Evolutionary conservation across 169 alveolate species (phyloP).

Genomic region (Nephromyces sp.): DNA sequence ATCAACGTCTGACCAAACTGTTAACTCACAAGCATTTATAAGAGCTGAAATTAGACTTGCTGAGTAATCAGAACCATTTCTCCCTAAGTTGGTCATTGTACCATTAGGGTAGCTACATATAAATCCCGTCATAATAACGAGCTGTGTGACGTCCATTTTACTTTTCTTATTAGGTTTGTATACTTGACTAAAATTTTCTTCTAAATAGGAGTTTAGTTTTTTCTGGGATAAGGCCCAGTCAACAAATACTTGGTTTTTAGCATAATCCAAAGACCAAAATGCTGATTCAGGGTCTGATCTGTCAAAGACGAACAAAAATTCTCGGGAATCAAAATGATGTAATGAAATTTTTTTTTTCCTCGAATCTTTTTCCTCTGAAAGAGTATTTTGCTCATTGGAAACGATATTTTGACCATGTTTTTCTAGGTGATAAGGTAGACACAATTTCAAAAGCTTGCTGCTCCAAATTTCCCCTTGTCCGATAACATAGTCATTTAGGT

Average conservation of each 20-base stretch:
- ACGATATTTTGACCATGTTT: neutral
- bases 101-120: neutral
- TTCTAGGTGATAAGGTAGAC: neutral
- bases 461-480: neutral
- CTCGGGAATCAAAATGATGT: neutral
- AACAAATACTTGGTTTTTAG: neutral
- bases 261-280: neutral
- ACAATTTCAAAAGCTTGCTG: neutral
- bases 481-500: neutral
- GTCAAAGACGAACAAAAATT: neutral
- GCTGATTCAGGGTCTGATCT: neutral
- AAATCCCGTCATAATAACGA: neutral
- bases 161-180: neutral
- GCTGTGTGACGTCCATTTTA: neutral
- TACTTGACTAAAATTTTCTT: neutral
- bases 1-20: constrained; percentile 41
- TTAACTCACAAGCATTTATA: constrained; percentile 31
- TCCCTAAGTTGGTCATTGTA: constrained; percentile 29
- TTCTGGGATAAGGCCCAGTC: neutral
- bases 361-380: neutral
- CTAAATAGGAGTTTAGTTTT: neutral
- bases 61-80: constrained; percentile 41
- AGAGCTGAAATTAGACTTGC: constrained; percentile 40
- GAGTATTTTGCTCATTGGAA: neutral
- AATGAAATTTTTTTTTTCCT: neutral